Evolutionary conservation across 306 rosid genomes (phyloP).

Genomic region (Prinsepia uniflora): DNA sequence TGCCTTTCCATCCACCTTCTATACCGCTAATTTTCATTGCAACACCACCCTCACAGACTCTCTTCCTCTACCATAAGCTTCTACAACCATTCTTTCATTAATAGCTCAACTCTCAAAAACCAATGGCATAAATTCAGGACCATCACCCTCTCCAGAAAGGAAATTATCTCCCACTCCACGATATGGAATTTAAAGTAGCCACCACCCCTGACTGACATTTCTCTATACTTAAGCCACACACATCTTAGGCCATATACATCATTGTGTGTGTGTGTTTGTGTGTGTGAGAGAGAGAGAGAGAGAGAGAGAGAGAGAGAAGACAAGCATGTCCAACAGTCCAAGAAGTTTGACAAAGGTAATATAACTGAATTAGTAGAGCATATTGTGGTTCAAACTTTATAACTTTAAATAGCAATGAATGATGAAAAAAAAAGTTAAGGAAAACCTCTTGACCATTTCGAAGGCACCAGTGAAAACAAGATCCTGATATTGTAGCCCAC

Average conservation of each 20-base stretch:
- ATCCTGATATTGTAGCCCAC: too few relatives aligned
- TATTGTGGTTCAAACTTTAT: neutral
- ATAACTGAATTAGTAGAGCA: neutral
- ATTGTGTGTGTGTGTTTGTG: too few relatives aligned
- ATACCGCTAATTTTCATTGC: neutral
- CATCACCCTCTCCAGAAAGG: neutral
- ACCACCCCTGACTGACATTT: neutral
- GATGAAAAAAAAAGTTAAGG: neutral
- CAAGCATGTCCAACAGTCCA: neutral
- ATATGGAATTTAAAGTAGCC: neutral
- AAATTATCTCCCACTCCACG: neutral
- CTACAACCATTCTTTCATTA: neutral
- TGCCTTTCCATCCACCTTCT: neutral
- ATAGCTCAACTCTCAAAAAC: neutral
- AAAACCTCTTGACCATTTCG: neutral
- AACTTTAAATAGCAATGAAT: neutral
- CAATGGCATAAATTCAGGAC: neutral
- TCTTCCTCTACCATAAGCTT: neutral
- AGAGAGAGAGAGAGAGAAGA: neutral
- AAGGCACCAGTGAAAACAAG: neutral
- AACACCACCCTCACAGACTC: neutral
- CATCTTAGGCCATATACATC: neutral
- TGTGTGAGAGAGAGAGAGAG: too few relatives aligned
- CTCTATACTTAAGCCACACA: neutral
- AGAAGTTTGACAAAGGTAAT: neutral